Percentiles rank a stretch among this genome's conserved stretches.
phyloP scores from a whole-genome alignment of 2,329 filamentous ascomycete genomes.

The Alternaria sp. region DNA sequence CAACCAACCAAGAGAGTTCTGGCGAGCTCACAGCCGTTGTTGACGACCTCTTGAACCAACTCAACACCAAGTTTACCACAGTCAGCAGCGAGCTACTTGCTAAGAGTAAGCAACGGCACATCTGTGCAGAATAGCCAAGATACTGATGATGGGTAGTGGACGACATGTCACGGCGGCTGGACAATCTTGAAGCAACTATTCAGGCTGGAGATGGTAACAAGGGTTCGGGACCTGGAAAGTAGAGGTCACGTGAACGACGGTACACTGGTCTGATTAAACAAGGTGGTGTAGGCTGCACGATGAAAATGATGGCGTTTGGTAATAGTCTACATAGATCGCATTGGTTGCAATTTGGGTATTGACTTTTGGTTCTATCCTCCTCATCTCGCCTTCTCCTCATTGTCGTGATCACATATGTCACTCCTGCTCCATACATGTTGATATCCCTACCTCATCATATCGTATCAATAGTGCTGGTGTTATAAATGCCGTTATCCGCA shows the following conservation, averaged over 20 bases:
- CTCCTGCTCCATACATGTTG: conserved; percentile 4
- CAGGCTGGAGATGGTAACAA: conserved; percentile 60
- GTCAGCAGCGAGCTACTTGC: conserved; percentile 87
- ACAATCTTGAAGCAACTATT: conserved; percentile 80
- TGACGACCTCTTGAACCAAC: conserved; percentile 83
- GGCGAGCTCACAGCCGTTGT: conserved; percentile 79
- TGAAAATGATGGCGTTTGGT: not conserved
- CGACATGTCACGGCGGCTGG: conserved; percentile 87
- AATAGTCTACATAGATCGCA: conserved; percentile 1
- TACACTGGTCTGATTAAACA: not conserved
- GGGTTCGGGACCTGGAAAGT: conserved; percentile 36
- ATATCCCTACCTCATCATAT: not conserved
- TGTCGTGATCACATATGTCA: conserved; percentile 26
- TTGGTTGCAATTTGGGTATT: conserved; percentile 11
- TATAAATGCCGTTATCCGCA: not conserved
- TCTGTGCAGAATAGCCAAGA: not conserved
- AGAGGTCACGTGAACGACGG: not conserved
- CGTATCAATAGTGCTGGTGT: not conserved
- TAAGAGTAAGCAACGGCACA: conserved; percentile 71
- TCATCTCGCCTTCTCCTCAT: conserved; percentile 9
- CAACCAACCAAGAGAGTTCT: conserved; percentile 37
- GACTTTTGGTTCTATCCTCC: not conserved
- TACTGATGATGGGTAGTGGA: conserved; percentile 70
- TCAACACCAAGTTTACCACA: conserved; percentile 84
- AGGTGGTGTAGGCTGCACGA: not conserved